phyloP scores from a whole-genome alignment of 345 rosid genomes.

The Euphorbia tirucalli region DNA sequence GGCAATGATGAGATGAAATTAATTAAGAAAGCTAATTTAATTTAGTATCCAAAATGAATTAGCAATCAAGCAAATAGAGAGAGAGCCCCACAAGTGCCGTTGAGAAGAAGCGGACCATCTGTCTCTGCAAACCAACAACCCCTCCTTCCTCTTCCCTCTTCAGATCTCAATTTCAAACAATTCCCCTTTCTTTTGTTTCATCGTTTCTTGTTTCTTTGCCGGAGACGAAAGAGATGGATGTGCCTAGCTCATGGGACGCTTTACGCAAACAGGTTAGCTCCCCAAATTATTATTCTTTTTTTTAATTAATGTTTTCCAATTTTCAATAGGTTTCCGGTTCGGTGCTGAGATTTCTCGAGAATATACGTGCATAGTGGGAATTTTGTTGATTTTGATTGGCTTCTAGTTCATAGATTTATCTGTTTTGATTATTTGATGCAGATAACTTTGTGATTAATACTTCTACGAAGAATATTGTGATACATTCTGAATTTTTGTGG shows the following conservation, averaged over 20 bases:
- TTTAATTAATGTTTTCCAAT: neutral
- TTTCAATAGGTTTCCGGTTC: neutral
- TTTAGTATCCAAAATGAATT: neutral
- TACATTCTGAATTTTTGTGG: no score
- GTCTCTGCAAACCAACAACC: no score
- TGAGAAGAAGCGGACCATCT: neutral
- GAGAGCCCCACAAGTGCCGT: neutral
- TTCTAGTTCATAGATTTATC: no score
- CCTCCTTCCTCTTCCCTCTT: neutral
- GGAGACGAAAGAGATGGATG: constrained; percentile 49
- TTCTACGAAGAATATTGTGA: no score
- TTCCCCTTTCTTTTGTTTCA: neutral
- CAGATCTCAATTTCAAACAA: neutral
- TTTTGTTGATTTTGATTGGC: no score
- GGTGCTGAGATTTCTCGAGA: neutral
- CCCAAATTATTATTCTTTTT: neutral
- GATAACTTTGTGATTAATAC: no score
- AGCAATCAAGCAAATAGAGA: constrained; percentile 6
- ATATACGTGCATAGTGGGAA: neutral
- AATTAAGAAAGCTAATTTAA: neutral
- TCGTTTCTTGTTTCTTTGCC: no score
- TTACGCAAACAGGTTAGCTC: constrained; percentile 73
- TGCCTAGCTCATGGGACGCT: constrained; percentile 89
- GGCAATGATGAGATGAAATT: no score
- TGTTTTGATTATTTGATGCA: no score